Percentiles rank a stretch among this genome's conserved stretches.
These are phyloP conservation scores for Paecilomyces fulvus DNA, from an alignment of 2,329 filamentous ascomycete species.

Conservation along the genomic window DNA sequence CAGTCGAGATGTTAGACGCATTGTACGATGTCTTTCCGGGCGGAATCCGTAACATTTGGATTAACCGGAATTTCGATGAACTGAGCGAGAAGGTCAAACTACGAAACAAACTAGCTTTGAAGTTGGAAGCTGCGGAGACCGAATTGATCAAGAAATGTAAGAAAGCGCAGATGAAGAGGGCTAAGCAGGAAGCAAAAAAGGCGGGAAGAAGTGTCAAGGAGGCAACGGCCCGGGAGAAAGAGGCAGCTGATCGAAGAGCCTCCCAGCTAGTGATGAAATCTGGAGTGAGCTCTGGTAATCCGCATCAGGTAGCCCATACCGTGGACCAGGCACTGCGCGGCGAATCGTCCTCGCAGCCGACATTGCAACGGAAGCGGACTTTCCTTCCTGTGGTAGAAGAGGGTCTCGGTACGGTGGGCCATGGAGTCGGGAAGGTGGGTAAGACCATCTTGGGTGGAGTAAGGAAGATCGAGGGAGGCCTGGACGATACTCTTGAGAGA, in stretches of 20 bases:
- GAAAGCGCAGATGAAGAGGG: conserved; percentile 65
- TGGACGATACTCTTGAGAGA: conserved; percentile 26
- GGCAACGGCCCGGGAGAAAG: conserved; percentile 37
- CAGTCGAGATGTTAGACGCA: conserved; percentile 66
- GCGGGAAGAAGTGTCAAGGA: conserved; percentile 39
- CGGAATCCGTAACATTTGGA: conserved; percentile 90
- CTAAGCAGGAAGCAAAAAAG: conserved; percentile 55
- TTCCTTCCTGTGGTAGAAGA: conserved; percentile 43
- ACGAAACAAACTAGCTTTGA: conserved; percentile 60
- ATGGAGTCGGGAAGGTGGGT: conserved; percentile 39
- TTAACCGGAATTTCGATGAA: conserved; percentile 80
- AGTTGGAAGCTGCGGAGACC: conserved; percentile 75
- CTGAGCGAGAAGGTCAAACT: conserved; percentile 75
- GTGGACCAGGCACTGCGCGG: conserved; percentile 37
- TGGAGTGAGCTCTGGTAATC: conserved; percentile 49
- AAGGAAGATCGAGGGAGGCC: conserved; percentile 30
- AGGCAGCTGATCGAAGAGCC: conserved; percentile 42
- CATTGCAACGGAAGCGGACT: conserved; percentile 11
- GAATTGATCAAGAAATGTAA: conserved; percentile 73
- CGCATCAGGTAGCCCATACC: conserved; percentile 46
- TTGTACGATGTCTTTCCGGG: conserved; percentile 95
- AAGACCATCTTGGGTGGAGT: conserved; percentile 37
- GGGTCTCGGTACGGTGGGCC: conserved; percentile 44
- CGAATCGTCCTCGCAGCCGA: not conserved
- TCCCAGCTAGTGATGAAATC: conserved; percentile 38